Conservation (phyloP, 768 basidiomycete genomes). For the Leccinellum luteum region DNA sequence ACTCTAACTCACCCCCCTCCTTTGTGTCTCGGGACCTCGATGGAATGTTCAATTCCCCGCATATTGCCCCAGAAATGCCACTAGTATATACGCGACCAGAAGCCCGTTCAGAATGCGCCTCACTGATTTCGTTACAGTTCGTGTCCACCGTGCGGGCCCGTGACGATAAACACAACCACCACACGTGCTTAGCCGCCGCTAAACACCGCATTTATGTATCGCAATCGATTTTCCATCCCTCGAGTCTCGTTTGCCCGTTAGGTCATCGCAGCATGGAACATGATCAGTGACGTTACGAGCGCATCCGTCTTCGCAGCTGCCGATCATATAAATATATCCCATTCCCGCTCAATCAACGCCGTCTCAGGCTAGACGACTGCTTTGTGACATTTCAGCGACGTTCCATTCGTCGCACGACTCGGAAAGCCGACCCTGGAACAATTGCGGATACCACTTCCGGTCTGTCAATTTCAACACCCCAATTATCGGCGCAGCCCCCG, state of each 20-base stretch:
- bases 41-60: not conserved
- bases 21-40: not conserved
- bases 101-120: not conserved
- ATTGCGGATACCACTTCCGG: not conserved
- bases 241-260: not conserved
- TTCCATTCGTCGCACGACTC: not conserved
- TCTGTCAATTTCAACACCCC: not conserved
- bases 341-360: constrained; percentile 5
- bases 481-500: not conserved
- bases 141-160: not conserved
- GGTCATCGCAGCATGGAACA: not conserved
- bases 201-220: not conserved
- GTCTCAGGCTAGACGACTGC: not conserved
- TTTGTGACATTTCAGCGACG: not conserved
- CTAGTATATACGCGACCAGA: not conserved
- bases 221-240: not conserved
- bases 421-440: not conserved
- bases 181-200: not conserved
- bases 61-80: not conserved
- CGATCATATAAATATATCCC: constrained; percentile 7
- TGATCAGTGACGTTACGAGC: constrained; percentile 6
- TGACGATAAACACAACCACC: not conserved
- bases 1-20: not conserved
- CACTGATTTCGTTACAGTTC: not conserved
- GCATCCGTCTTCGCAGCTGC: constrained; percentile 3